These are phyloP conservation scores for Schizothecium vesticola DNA, from an alignment of 495 filamentous ascomycete species.

Conservation along the genomic window DNA sequence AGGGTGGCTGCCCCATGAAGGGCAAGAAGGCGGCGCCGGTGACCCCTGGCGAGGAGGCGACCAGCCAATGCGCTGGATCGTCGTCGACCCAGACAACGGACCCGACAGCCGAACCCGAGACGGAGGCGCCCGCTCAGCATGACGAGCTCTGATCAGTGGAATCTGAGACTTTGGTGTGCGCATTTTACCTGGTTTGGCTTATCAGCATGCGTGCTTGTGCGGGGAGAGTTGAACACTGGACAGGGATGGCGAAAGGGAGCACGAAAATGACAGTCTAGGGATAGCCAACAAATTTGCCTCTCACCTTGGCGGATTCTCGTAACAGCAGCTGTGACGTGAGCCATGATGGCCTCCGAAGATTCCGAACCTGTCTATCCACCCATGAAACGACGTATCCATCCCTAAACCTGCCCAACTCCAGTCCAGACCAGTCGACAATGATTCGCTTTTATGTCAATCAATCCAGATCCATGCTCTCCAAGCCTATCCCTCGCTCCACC, in stretches of 20 bases:
- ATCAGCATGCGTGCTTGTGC: not conserved
- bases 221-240: not conserved
- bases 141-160: constrained; percentile 38
- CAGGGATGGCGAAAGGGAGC: not conserved
- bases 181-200: constrained; percentile 2
- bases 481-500: constrained; percentile 36
- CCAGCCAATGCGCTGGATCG: constrained; percentile 21
- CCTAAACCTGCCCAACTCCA: not conserved
- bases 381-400: not conserved
- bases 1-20: constrained; percentile 3
- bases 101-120: constrained; percentile 29
- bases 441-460: constrained; percentile 13
- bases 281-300: constrained; percentile 3
- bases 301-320: constrained; percentile 12
- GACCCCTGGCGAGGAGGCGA: constrained; percentile 29
- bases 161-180: not conserved
- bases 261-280: constrained; percentile 1
- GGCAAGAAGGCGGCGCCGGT: constrained; percentile 26
- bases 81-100: constrained; percentile 24
- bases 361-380: not conserved
- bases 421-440: not conserved
- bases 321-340: not conserved
- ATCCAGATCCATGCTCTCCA: constrained; percentile 43
- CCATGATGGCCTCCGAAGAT: not conserved
- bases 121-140: constrained; percentile 27